Base-by-base conservation (phyloP, 768 basidiomycete species). In the Hemileccinum impolitum region DNA sequence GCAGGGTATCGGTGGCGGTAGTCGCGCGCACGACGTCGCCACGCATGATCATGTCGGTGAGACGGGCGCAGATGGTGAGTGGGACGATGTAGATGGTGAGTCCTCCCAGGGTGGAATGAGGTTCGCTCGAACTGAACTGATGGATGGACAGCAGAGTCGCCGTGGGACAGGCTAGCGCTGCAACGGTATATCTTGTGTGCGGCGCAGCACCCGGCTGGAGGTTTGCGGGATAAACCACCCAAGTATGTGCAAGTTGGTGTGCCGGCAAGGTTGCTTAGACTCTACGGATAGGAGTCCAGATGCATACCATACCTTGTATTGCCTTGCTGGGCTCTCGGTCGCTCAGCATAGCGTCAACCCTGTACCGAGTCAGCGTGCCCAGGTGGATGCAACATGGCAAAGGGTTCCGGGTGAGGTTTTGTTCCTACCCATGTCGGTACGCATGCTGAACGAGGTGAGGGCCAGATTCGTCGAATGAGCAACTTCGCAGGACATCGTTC, bases 251-350 rank as follows among this genome's bases (percentile, higher is more conserved):
- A 3, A 8, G 28, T 30, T 8, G 28, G 9, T 9, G 28, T 9
- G 28, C 8, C 9, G 7, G 28, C 9, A 8, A 30, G 28, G 28
- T 8, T 30, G 28, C 28, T 30, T 9, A 12, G 28, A 30, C 11
- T 8, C 11, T 8, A 30, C 4, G 28, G 9, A 8, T 55, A 94
- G 93, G 68, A 68, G 69, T n/a, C 72, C 94, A n/a, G 96, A 99
- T 63, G 78, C 90, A 34, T 99, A 99, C 64, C 96, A 99, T 61
- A 96, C 95, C 0, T 70, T 90, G 31, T 98, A 95, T 67, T 94
- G 91, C 61, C 79, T 98, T 3, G 80, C 93, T 5, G 96, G 96
- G 12, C 76, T 96, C 15, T 91, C 95, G 0, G 74, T 82, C 0
- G 90, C 95, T 0, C 96, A 98, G 61, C 93, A 97, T 55, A 79